phyloP scores from a whole-genome alignment of 2,329 filamentous ascomycete species.

The Lecanoromycetidae sp. region DNA sequence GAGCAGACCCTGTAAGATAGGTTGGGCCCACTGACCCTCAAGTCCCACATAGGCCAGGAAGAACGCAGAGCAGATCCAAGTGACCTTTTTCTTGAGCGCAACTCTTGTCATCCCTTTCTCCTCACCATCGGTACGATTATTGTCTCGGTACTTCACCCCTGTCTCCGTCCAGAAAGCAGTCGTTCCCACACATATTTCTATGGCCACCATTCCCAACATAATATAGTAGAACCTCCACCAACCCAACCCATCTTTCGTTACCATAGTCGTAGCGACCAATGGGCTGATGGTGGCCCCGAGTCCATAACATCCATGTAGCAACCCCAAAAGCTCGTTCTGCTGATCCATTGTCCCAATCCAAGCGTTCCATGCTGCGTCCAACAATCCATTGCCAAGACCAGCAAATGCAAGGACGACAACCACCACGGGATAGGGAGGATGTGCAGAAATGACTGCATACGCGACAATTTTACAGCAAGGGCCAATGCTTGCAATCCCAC shows the following conservation, averaged over 20 bases:
- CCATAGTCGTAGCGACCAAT: conserved; percentile 60
- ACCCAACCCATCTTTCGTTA: conserved; percentile 46
- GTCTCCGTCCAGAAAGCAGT: conserved; percentile 53
- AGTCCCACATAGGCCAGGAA: conserved; percentile 67
- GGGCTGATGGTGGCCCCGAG: conserved; percentile 46
- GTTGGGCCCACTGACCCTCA: conserved; percentile 35
- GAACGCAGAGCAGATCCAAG: conserved; percentile 64
- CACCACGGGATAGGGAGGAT: conserved; percentile 54
- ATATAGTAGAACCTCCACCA: conserved; percentile 72
- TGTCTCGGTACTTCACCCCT: conserved; percentile 42
- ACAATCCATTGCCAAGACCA: conserved; percentile 56
- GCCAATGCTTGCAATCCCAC: conserved; percentile 56
- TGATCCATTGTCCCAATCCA: conserved; percentile 50
- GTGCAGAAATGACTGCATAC: conserved; percentile 52
- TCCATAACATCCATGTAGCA: conserved; percentile 57
- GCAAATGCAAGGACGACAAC: conserved; percentile 50
- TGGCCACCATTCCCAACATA: conserved; percentile 48
- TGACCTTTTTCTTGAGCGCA: conserved; percentile 34
- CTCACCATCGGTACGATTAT: conserved; percentile 25
- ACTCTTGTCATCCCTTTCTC: conserved; percentile 32
- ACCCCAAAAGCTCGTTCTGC: conserved; percentile 57
- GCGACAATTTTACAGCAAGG: conserved; percentile 51
- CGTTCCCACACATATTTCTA: conserved; percentile 44
- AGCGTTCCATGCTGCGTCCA: conserved; percentile 47
- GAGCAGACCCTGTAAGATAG: not conserved